Base-by-base conservation (phyloP, 1,284 basidiomycete genomes). In the Tausonia pullulans region DNA sequence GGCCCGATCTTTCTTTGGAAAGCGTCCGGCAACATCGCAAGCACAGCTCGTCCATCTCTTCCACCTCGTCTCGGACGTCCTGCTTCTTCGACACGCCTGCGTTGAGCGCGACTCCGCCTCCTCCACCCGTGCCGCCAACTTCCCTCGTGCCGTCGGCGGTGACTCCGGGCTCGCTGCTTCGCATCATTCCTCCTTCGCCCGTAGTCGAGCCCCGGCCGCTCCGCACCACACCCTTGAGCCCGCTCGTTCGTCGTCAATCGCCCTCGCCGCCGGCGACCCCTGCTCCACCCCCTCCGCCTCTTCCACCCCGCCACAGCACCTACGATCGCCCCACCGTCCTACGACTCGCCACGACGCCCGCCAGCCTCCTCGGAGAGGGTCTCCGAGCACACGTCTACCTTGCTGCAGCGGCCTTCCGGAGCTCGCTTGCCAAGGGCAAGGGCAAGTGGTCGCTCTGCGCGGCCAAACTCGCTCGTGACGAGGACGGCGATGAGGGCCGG, bases 301-400 rank as follows among this genome's bases (percentile, higher is more conserved):
- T 74, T 3, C 62, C 67, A n/a, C 74, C 72, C 27, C 27, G 27
- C 27, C 27, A 27, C 27, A 27, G 27, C 27, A 27, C 27, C 27
- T 27, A 27, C 27, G 27, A 27, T 1, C 68, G 72, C 3, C 63
- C 64, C 3, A 71, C 73, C 44, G 70, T 73, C 55, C 68, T 75
- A 58, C 72, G 77, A 4, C 65, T 79, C 3, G 58, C 68, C 11
- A 71, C 74, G 4, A 69, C 70, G 2, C 69, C 72, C 2, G 65
- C 68, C 0, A 76, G 74, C 64, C 69, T 76, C 5, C 72, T 80
- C 16, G 79, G 79, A 43, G 73, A 76, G 61, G 79, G 79, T 0
- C 68, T 78, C 14, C 77, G 78, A 67, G 77, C 79, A 6, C 69
- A 68, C 40, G 79, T 79, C 11, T 79, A 75, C 63, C 72, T 79